Evolutionary conservation across 1,284 basidiomycete species (phyloP).

Genomic region (Calocybe gambosa): DNA sequence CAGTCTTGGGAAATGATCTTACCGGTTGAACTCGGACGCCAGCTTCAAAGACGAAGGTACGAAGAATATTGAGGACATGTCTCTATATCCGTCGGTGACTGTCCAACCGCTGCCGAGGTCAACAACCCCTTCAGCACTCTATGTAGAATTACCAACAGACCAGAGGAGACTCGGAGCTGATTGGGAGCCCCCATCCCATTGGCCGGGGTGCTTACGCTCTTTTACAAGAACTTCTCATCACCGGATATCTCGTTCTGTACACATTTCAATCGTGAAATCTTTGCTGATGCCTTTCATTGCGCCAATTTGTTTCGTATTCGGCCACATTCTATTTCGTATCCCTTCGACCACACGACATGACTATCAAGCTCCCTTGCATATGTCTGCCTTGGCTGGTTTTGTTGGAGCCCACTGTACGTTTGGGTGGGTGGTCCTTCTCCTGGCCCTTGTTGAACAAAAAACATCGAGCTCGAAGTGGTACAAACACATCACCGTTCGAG

Average conservation of each 20-base stretch:
- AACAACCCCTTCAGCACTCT: background rate
- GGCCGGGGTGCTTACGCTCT: background rate
- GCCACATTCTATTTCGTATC: constrained; percentile 2
- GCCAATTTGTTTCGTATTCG: constrained; percentile 2
- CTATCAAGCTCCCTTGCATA: constrained; percentile 3
- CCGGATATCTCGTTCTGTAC: constrained; percentile 1
- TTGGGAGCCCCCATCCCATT: background rate
- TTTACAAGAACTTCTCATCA: background rate
- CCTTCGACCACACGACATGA: background rate
- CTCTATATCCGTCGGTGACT: background rate
- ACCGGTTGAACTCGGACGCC: no score
- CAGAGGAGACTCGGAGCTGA: background rate
- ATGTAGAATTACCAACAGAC: background rate
- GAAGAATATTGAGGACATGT: background rate
- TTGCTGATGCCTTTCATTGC: constrained; percentile 1
- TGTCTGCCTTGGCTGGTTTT: constrained; percentile 3
- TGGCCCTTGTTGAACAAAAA: background rate
- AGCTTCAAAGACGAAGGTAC: no score
- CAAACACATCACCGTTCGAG: constrained; percentile 3
- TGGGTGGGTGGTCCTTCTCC: constrained; percentile 5
- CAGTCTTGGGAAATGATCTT: background rate
- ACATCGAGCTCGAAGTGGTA: constrained; percentile 2
- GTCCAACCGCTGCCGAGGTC: background rate
- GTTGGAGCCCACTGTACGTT: constrained; percentile 6
- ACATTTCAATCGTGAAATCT: constrained; percentile 2